A percentile compares a stretch with the other conserved stretches of the same genome.
Conservation (phyloP, 345 rosid species). For the Bruguiera gymnorhiza region DNA sequence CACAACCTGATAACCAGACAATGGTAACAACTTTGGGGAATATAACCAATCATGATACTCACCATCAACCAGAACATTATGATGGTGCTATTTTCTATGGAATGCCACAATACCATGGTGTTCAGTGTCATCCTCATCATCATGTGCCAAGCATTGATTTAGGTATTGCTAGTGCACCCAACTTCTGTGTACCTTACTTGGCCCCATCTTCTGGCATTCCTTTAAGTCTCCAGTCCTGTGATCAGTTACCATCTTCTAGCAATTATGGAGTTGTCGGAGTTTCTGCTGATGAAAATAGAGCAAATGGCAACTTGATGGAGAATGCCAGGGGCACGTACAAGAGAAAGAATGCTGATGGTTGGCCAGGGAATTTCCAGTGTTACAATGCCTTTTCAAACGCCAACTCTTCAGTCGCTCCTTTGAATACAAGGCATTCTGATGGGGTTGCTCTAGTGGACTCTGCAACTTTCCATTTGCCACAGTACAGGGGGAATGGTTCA, state of each 20-base stretch:
- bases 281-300: conserved; percentile 44
- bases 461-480: conserved; percentile 40
- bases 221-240: conserved; percentile 41
- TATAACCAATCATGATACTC: conserved; percentile 35
- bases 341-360: conserved; percentile 59
- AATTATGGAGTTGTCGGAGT: conserved; percentile 45
- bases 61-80: conserved; percentile 42
- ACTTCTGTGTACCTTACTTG: conserved; percentile 45
- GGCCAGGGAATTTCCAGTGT: conserved; percentile 46
- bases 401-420: conserved; percentile 35
- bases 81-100: conserved; percentile 45
- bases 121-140: conserved; percentile 43
- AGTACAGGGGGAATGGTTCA: conserved; percentile 38
- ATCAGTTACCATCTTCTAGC: conserved; percentile 44
- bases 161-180: conserved; percentile 45
- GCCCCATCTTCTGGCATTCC: conserved; percentile 34
- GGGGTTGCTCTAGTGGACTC: conserved; percentile 36
- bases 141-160: conserved; percentile 47
- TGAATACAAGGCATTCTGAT: conserved; percentile 48
- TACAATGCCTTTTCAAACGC: conserved; percentile 46
- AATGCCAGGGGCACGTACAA: conserved; percentile 52
- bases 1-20: conserved; percentile 44
- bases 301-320: conserved; percentile 28
- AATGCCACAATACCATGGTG: conserved; percentile 44
- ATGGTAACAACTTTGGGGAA: conserved; percentile 38